Base-by-base conservation (phyloP, 2,329 filamentous ascomycete species). In the Aspergillus brunneoviolaceus region DNA sequence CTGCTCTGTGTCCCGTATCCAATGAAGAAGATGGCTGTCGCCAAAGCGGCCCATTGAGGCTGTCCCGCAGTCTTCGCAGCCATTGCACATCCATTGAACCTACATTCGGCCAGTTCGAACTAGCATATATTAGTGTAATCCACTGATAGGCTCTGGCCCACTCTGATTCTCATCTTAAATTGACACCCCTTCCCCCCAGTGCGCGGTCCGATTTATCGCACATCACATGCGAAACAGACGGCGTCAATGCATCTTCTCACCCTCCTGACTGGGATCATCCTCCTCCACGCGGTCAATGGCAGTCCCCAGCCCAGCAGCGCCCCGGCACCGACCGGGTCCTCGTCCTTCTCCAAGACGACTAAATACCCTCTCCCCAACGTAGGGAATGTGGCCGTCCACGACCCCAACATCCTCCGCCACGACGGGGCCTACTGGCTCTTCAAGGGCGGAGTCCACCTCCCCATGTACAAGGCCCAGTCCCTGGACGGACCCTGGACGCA, bases 361-460 rank as follows among this genome's bases (percentile, higher is more conserved):
- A 31, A 55, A 6, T 63, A 69, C 25, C 72, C 72, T 0, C 62
- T 71, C 1, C 65, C 72, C 10, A 75, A 73, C 23, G 53, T 57
- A 27, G 71, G 71, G 19, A 59, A 74, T 21, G n/a, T 73, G 19
- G 45, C 33, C n/a, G 67, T 57, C 2, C 74, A 76, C 51, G 74
- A 76, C 51, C 74, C 74, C 7, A 75, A 70, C 45, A 72, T 76
- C 19, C 4, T 77, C 23, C 49, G 65, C 3, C 57, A 69, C 47
- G 58, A 75, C n/a, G 63, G 62, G 35, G 31, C 57, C 23, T 75
- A 68, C 59, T 76, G 76, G 56, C 66, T 76, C 31, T 76, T 75
- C 63, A 72, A 69, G 51, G 72, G 72, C 9, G 74, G 70, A 9
- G 49, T 67, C 5, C 58, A 69, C 51, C 51, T 76, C 12, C 69